phyloP scores from a whole-genome alignment of 78 protist species.

The Dictyostelium discoideum region DNA sequence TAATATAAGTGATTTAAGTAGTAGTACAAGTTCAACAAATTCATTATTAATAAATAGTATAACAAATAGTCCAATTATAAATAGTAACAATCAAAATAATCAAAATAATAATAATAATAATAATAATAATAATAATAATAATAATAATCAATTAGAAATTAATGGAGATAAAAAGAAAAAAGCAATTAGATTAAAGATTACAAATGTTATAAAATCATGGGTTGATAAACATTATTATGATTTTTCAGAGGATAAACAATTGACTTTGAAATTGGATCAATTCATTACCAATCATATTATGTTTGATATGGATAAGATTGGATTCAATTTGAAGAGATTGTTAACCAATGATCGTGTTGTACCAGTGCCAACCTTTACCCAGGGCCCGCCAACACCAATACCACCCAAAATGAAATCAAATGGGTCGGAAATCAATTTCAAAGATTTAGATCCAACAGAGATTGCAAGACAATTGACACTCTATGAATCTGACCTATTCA shows the following conservation, averaged over 20 bases:
- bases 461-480: slow-evolving; percentile 87
- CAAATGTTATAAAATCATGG: slow-evolving; percentile 77
- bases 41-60: neutral
- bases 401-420: slow-evolving; percentile 4
- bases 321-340: slow-evolving; percentile 14
- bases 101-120: neutral
- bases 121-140: neutral
- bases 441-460: slow-evolving; percentile 84
- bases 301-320: slow-evolving; percentile 24
- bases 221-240: slow-evolving; percentile 72
- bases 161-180: slow-evolving; percentile 27
- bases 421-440: slow-evolving; percentile 8
- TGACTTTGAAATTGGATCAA: slow-evolving; percentile 23
- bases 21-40: neutral
- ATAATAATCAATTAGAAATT: neutral
- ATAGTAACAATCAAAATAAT: neutral
- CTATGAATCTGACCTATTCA: slow-evolving; percentile 75
- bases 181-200: slow-evolving; percentile 46
- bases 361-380: slow-evolving; percentile 10
- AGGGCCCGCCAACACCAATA: slow-evolving; percentile 32
- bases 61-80: neutral
- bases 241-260: slow-evolving; percentile 49
- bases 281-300: slow-evolving; percentile 32
- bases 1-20: neutral
- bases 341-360: slow-evolving; percentile 12